These are phyloP conservation scores for Calonectria hawksworthii DNA, from an alignment of 2,329 filamentous ascomycete species.

Conservation along the genomic window DNA sequence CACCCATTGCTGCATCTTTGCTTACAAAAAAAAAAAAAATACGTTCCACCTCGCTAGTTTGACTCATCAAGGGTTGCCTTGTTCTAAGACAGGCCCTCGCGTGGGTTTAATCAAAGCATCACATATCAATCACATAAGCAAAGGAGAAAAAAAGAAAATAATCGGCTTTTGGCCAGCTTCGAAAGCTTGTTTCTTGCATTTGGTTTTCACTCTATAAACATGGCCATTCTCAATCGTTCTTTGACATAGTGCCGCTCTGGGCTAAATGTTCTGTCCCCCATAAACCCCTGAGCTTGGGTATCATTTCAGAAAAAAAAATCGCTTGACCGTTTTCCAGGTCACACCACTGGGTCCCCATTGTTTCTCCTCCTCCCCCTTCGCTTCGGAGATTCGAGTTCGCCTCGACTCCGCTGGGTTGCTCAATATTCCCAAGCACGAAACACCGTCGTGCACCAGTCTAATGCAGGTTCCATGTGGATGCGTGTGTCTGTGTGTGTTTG, in stretches of 20 bases:
- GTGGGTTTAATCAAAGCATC: not conserved
- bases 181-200: conserved; percentile 1
- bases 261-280: conserved; percentile 14
- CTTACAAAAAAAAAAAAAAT: not conserved
- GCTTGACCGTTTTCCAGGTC: conserved; percentile 28
- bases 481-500: conserved; percentile 20
- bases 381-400: conserved; percentile 24
- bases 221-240: not conserved
- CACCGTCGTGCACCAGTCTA: conserved; percentile 30
- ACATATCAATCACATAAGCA: not conserved
- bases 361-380: conserved; percentile 24
- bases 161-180: not conserved
- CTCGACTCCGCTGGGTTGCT: conserved; percentile 17
- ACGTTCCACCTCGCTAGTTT: not conserved
- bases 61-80: not conserved
- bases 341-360: conserved; percentile 29
- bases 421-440: conserved; percentile 29
- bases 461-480: not conserved
- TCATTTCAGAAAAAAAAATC: conserved; percentile 27
- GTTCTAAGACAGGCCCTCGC: not conserved
- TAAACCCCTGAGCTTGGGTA: conserved; percentile 38
- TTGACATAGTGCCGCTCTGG: not conserved
- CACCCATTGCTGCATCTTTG: not conserved
- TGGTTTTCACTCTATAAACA: conserved; percentile 4
- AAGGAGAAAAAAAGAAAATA: not conserved